Evolutionary conservation across 179 eudicot genomes (phyloP), one percentile per base, ranked within the genome.

Genomic region (Beta lomatogona): DNA sequence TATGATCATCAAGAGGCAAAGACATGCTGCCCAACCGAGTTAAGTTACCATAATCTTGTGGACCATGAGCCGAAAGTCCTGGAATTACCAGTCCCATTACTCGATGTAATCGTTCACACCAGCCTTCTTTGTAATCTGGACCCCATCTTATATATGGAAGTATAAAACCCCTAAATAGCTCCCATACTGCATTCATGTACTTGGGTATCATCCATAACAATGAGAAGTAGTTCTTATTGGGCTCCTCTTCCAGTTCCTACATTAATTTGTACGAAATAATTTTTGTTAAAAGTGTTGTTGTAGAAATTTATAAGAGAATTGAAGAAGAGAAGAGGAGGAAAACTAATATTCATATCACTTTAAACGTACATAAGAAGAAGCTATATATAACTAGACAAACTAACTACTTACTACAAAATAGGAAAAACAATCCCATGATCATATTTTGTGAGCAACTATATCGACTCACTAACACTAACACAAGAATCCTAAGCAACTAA

Each of bases 211-310:
- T 21, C 89, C 87, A 85, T 11, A 81, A 0, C 66, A 83, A 21
- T 14, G 91, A 89, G 77, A 84, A 81, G 71, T 88, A 88, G 85
- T 90, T 90, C 86, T 86, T 86, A 82, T 90, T 85, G 73, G 89
- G 93, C 78, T 86, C 91, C 64, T 87, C 91, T 57, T 41, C 0
- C 19, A 84, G 1, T 7, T 78, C 73, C 88, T 88, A 18, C 57
- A 75, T 3, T 48, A 28, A 66, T 53, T 50, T 64, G 57, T 54
- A 55, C 22, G 52, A 48, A 48, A 48, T 6, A 48, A 1, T 48
- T 5, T 5, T 0, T 48, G 52, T 48, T 6, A 9, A 48, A 48
- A 9, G 52, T 48, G 52, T 48, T 48, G 52, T 36, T 36, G 41
- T 36, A 36, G 41, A 36, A 36, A 36, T 36, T 36, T 3, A 59